Base-by-base conservation (phyloP, 768 basidiomycete genomes). In the Mycena sanguinolenta region DNA sequence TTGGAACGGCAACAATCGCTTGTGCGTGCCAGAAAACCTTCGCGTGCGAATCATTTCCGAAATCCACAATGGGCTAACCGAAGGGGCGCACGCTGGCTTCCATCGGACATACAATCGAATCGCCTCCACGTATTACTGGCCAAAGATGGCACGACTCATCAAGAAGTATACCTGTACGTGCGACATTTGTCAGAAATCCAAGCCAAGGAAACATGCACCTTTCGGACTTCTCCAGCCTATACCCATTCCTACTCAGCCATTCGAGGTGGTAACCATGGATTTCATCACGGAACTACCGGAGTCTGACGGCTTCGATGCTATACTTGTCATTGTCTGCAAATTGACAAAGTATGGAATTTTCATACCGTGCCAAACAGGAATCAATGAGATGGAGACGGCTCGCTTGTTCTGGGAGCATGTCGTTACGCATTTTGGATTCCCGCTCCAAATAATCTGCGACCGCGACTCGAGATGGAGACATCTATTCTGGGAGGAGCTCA, bases 11-110 rank as follows among this genome's bases (percentile, higher is more conserved):
- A 72, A 74, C n/a, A 58, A 52, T 13, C 27, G 75, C 1, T 55
- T 82, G 0, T 81, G 79, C 61, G 77, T 82, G 0, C 81, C 81
- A 4, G 54, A 63, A 27, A 32, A 12, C 10, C 14, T 54, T 4
- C 53, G 28, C 53, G 3, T 5, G 3, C 30, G 19, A 21, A 54
- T 54, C 7, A 14, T 54, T 13, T 17, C 28, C 2, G 53, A 54
- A 3, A 19, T 32, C 9, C 53, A 54, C 16, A 19, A 54, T 14
- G 30, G 30, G 1, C 25, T 54, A 0, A 32, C 53, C 2, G 53
- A 54, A n/a, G 30, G 30, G 5, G 53, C 53, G 4, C 53, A 54
- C 14, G 30, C 30, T 0, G 53, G 53, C 1, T 54, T 32, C 25
- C 53, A 54, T 25, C 28, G 30, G 4, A 54, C 53, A 1, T 54